Conservation (phyloP, 768 basidiomycete genomes). For the Leccinum variicolor region DNA sequence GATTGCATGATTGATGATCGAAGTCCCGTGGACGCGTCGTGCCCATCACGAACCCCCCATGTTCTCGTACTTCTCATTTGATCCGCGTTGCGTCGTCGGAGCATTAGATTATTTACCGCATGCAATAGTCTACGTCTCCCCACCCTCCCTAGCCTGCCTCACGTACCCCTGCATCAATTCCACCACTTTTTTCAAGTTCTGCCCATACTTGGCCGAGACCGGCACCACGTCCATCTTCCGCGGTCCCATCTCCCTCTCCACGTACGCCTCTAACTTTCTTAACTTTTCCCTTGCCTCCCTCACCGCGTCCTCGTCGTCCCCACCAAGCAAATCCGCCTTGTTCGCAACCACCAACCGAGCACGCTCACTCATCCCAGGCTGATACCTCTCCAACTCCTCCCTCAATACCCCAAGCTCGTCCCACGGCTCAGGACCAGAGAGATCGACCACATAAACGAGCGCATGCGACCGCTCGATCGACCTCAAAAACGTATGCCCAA, state of each 20-base stretch:
- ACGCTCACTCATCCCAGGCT: conserved; percentile 71
- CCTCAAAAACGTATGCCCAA: conserved; percentile 91
- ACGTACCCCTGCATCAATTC: conserved; percentile 67
- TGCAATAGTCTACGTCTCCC: background rate
- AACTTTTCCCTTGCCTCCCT: conserved; percentile 57
- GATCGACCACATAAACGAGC: conserved; percentile 89
- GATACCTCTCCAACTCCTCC: conserved; percentile 82
- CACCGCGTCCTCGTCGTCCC: conserved; percentile 46
- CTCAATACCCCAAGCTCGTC: conserved; percentile 69
- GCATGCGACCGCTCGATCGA: conserved; percentile 91
- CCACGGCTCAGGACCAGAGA: conserved; percentile 71
- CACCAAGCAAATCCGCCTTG: conserved; percentile 85
- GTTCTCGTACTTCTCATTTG: background rate
- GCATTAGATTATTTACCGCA: background rate
- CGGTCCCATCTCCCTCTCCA: conserved; percentile 41
- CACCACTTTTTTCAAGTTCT: conserved; percentile 75
- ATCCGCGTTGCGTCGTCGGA: background rate
- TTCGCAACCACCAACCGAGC: conserved; percentile 87
- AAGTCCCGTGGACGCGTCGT: background rate
- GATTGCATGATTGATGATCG: background rate
- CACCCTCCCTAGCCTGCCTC: conserved; percentile 38
- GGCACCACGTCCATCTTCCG: conserved; percentile 66
- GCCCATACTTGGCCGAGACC: conserved; percentile 79
- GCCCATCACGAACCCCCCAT: background rate
- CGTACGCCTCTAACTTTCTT: conserved; percentile 51